A percentile compares a stretch with the other conserved stretches of the same genome.
These are phyloP conservation scores for Barnettozyma pratensis DNA, from an alignment of 805 yeast species.

Conservation along the genomic window DNA sequence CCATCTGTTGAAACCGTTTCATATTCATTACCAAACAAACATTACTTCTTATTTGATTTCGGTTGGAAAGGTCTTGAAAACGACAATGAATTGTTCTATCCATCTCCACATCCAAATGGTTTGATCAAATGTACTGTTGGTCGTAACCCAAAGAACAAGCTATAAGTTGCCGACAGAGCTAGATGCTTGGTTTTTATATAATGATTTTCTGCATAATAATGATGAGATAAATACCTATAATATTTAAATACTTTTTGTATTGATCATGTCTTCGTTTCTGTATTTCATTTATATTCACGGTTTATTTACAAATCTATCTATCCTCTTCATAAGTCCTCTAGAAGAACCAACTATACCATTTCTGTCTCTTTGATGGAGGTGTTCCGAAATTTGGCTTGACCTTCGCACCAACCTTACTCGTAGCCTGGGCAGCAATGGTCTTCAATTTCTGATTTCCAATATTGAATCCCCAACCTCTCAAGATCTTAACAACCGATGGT, in stretches of 20 bases:
- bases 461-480: slow-evolving; percentile 76
- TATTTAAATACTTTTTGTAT: too few species aligned
- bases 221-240: neutral
- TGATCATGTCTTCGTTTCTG: too few species aligned
- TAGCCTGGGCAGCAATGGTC: slow-evolving; percentile 32
- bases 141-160: slow-evolving; percentile 55
- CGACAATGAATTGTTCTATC: slow-evolving; percentile 82
- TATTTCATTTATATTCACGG: neutral
- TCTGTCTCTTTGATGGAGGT: slow-evolving; percentile 44
- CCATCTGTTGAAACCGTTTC: slow-evolving; percentile 58
- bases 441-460: slow-evolving; percentile 51
- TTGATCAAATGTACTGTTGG: slow-evolving; percentile 83
- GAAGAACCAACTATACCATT: slow-evolving; percentile 59
- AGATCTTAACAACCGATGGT: slow-evolving; percentile 62
- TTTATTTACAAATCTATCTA: neutral
- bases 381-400: slow-evolving; percentile 42
- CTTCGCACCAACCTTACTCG: slow-evolving; percentile 33
- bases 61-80: slow-evolving; percentile 79
- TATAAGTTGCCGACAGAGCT: slow-evolving; percentile 24
- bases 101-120: slow-evolving; percentile 90
- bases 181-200: too few species aligned
- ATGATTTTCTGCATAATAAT: neutral
- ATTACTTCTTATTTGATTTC: slow-evolving; percentile 76
- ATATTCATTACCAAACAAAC: slow-evolving; percentile 86
- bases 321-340: slow-evolving; percentile 18